Conservation (phyloP, 257 asterid genomes). For the Oldenlandia corymbosa region DNA sequence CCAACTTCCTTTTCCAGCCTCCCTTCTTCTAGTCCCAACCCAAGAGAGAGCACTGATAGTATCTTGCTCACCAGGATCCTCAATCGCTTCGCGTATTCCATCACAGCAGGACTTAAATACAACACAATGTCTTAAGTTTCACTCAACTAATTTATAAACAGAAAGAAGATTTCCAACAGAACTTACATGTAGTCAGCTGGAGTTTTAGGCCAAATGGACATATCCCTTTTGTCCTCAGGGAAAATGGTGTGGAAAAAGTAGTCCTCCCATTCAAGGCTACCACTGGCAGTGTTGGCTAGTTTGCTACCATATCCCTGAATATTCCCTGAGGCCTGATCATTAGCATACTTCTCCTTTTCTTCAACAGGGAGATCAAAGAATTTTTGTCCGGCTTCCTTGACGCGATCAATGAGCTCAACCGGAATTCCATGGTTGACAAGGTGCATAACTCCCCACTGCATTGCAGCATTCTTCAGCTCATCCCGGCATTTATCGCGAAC, state of each 20-base stretch:
- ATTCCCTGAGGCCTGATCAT: slow-evolving; percentile 62
- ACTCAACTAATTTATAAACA: background rate
- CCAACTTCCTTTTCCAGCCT: slow-evolving; percentile 78
- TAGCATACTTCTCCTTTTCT: slow-evolving; percentile 93
- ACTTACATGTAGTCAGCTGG: slow-evolving; percentile 80
- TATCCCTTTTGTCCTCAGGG: slow-evolving; percentile 51
- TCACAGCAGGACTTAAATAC: slow-evolving; percentile 46
- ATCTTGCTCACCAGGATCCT: slow-evolving; percentile 54
- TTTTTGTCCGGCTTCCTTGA: slow-evolving; percentile 48
- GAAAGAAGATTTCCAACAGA: background rate
- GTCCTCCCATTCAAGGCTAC: slow-evolving; percentile 89
- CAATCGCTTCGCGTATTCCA: slow-evolving; percentile 60
- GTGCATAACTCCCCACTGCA: slow-evolving; percentile 96
- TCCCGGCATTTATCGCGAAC: slow-evolving; percentile 35
- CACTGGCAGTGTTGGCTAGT: slow-evolving; percentile 67
- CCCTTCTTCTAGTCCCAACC: slow-evolving; percentile 55
- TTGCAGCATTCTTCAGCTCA: slow-evolving; percentile 62
- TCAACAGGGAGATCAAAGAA: slow-evolving; percentile 62
- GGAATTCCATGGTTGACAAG: slow-evolving; percentile 69
- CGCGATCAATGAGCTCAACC: slow-evolving; percentile 39
- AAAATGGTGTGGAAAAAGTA: slow-evolving; percentile 65
- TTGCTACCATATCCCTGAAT: slow-evolving; percentile 92
- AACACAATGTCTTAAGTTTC: background rate
- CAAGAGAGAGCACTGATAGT: slow-evolving; percentile 53
- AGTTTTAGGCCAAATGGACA: slow-evolving; percentile 68